phyloP scores from a whole-genome alignment of 805 yeast species.

The Limtongia smithiae region DNA sequence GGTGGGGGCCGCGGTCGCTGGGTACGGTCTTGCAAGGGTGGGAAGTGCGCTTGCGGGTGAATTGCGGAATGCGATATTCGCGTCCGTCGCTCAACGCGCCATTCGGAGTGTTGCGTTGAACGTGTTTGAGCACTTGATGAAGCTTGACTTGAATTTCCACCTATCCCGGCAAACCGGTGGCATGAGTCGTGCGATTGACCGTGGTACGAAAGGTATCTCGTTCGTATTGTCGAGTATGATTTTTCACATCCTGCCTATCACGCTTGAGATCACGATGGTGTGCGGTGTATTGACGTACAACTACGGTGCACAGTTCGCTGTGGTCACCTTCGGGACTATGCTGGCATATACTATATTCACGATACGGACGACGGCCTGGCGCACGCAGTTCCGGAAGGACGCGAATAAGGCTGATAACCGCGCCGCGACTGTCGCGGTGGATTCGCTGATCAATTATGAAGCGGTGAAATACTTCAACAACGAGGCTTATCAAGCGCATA shows the following conservation, averaged over 20 bases:
- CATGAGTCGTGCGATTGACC: slow-evolving; percentile 88
- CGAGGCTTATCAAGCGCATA: slow-evolving; percentile 71
- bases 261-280: slow-evolving; percentile 88
- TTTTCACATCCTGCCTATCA: slow-evolving; percentile 90
- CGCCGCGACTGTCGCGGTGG: slow-evolving; percentile 93
- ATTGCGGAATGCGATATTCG: slow-evolving; percentile 90
- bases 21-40: slow-evolving; percentile 90
- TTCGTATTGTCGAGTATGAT: slow-evolving; percentile 93
- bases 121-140: slow-evolving; percentile 78
- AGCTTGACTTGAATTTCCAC: slow-evolving; percentile 85
- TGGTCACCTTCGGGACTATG: slow-evolving; percentile 85
- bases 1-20: slow-evolving; percentile 66
- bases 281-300: slow-evolving; percentile 92
- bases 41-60: slow-evolving; percentile 95
- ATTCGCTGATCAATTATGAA: slow-evolving; percentile 89
- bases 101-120: slow-evolving; percentile 84
- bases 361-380: slow-evolving; percentile 90
- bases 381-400: slow-evolving; percentile 83
- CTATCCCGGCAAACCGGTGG: slow-evolving; percentile 93
- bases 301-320: slow-evolving; percentile 85
- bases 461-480: slow-evolving; percentile 93
- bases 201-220: slow-evolving; percentile 96
- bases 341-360: slow-evolving; percentile 83
- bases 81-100: slow-evolving; percentile 91
- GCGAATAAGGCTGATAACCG: slow-evolving; percentile 92